Base-by-base conservation (phyloP, 2,329 filamentous ascomycete genomes). In the Septoria petroselini region DNA sequence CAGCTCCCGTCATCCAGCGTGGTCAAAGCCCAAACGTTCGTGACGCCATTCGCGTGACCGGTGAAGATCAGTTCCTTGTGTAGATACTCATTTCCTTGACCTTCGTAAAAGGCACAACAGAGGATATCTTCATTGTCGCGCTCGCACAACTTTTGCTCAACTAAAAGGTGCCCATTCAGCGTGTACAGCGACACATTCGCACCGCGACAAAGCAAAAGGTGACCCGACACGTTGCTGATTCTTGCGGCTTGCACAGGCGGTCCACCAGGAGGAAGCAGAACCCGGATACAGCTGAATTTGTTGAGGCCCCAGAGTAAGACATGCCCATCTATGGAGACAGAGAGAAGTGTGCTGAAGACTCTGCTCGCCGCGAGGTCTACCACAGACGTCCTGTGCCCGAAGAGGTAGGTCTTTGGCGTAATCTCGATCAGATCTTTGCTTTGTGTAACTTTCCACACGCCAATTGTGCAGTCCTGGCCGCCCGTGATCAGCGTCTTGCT, bases 241-340 rank as follows among this genome's bases (percentile, higher is more conserved):
- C 80, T 78, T 0, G 89, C 88, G 58, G 87, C 91, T 70, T 94
- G 81, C 2, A 75, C 59, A 0, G 67, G 54, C 2, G 64, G 54
- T 82, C 82, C 17, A n/a, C 15, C 68, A 83, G 85, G 37, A 3
- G 62, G 58, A 4, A 62, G 59, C 0, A 70, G 58, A 4, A 65
- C 54, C 7, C 67, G 62, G 4, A 97, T 84, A 62, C 95, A 95
- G 44, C 89, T 86, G 9, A 90, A 80, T 12, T 88, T 82, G 68
- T 97, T 98, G 3, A 98, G 77, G 67, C 97, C 93, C 93, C 93
- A 98, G 3, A 97, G 75, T 62, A 95, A 83, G 8, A 91, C 83
- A 31, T 88, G 83, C 0, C 91, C 91, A 63, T 95, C 88, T 0
- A 79, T 78, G 0, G 87, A 91, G 1, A 87, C 85, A 1, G 90